Evolutionary conservation across 192 early-diverging fungal species (phyloP), one percentile per base, ranked within the genome.

Genomic region (Coemansia sp.): DNA sequence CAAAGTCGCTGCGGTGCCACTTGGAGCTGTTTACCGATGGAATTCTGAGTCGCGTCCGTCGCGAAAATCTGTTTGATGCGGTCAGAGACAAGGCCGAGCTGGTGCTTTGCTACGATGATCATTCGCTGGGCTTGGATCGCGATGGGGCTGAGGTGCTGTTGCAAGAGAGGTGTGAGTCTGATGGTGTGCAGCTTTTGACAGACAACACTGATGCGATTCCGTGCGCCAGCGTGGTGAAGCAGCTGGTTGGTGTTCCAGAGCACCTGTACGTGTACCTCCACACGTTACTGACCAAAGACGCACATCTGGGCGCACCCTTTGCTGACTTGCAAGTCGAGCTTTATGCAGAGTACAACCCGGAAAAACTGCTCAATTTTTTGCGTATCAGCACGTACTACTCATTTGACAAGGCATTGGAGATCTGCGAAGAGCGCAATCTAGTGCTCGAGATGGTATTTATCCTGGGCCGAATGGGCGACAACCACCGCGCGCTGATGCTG

Each of bases 401-500:
- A 19, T 70, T 95, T 23, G 88, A 93, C 60, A 82, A 84, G 82
- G 91, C 88, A 60, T 38, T 76, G 60, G 61, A 84, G 50, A 82
- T 92, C 23, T 96, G 94, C 67, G 91, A 97, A 74, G 68, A 87
- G 61, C 87, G 90, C 37, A 90, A 90, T 59, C 78, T 99, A 61
- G 92, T 99, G 6, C 93, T 94, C 10, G 97, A 97, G 69, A 99
- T 98, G 96, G 94, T 99, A 1, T 98, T 89, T 70, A 75, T 99
- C 35, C 80, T 98, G 51, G 96, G 97, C 8, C 93, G 97, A 12
- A 96, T 98, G 94, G 97, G 97, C 50, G 87, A 99, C 61, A 97
- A 95, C 70, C 90, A 94, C 64, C 83, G 88, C 47, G 96, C 97
- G 0, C 79, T 99, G 39, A 88, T 89, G 85, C 83, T 99, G 48